Conservation (phyloP, 139 green algal species). For the Micractinium conductrix region DNA sequence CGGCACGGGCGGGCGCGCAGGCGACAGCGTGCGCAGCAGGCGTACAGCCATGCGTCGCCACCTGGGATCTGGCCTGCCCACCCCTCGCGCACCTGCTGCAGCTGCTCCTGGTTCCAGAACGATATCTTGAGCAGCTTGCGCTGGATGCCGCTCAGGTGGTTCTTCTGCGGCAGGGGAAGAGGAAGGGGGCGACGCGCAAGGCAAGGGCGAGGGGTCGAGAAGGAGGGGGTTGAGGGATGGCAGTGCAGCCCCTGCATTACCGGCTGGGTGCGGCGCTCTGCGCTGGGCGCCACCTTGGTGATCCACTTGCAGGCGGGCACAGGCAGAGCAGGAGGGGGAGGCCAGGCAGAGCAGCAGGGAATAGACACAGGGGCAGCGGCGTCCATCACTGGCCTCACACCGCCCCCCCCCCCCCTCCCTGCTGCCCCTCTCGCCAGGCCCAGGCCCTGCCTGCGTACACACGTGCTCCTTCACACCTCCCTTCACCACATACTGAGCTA, state of each 20-base stretch:
- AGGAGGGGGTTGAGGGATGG: too few species aligned
- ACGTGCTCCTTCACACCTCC: not conserved
- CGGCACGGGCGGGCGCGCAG: too few species aligned
- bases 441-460: not conserved
- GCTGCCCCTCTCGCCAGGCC: not conserved
- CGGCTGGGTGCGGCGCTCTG: too few species aligned
- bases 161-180: slow-evolving; percentile 76
- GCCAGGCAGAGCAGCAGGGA: not conserved
- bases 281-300: too few species aligned
- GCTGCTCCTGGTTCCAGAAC: slow-evolving; percentile 85
- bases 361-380: not conserved
- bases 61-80: too few species aligned
- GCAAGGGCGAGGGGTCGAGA: not conserved
- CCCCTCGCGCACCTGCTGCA: slow-evolving; percentile 40
- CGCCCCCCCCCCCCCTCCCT: too few species aligned
- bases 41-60: not conserved
- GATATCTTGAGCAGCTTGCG: slow-evolving; percentile 87
- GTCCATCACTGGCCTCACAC: too few species aligned
- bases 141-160: slow-evolving; percentile 93
- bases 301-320: too few species aligned
- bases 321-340: too few species aligned
- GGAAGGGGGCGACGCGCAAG: not conserved
- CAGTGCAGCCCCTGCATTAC: too few species aligned
- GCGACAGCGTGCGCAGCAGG: too few species aligned
- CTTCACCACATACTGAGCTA: not conserved